Percentiles rank a stretch among this genome's conserved stretches.
Evolutionary conservation across 441 rosid genomes (phyloP).

Genomic region (Gossypium trilobum): DNA sequence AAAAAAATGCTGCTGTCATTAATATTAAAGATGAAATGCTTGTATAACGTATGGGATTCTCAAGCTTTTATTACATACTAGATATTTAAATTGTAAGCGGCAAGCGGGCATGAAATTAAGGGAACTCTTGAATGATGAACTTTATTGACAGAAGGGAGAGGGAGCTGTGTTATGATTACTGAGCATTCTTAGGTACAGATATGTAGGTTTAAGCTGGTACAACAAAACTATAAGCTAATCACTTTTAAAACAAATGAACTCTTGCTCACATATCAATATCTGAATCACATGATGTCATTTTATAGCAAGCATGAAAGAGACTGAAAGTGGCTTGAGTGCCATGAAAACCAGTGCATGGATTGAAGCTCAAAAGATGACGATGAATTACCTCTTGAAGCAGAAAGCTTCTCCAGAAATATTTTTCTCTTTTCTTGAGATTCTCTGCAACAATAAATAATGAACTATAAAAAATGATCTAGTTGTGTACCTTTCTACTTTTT

Average conservation of each 20-base stretch:
- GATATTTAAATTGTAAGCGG: not conserved
- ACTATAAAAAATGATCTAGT: not conserved
- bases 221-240: not conserved
- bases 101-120: not conserved
- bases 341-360: not conserved
- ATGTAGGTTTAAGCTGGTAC: not conserved
- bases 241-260: not conserved
- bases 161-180: not conserved
- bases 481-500: not conserved
- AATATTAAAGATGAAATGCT: not conserved
- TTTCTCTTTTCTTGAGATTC: not conserved
- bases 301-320: not conserved
- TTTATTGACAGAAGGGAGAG: not conserved
- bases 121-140: not conserved
- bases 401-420: not conserved
- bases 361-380: not conserved
- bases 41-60: not conserved
- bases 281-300: not conserved
- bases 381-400: not conserved
- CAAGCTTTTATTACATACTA: constrained; percentile 1
- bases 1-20: not conserved
- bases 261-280: not conserved
- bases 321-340: not conserved
- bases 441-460: not conserved
- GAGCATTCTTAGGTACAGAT: not conserved